Evolutionary conservation across 2,329 filamentous ascomycete genomes (phyloP).

Genomic region (Zalaria obscura): DNA sequence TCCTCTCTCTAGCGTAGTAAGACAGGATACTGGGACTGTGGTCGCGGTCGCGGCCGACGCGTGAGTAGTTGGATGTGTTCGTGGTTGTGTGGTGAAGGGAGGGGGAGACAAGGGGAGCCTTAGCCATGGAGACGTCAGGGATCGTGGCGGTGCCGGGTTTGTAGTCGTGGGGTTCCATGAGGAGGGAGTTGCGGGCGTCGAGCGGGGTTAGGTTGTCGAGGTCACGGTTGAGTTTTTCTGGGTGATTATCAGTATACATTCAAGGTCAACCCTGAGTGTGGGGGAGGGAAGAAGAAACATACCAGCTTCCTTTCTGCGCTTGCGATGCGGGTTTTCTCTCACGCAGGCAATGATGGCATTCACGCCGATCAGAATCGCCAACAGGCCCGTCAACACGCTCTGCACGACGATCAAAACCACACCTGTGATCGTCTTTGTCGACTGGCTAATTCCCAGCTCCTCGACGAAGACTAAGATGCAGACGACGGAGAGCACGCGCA

Average conservation of each 20-base stretch:
- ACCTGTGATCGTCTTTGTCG: constrained; percentile 86
- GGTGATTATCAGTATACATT: neutral
- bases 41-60: constrained; percentile 10
- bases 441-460: constrained; percentile 76
- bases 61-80: constrained; percentile 13
- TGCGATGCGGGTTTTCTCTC: constrained; percentile 81
- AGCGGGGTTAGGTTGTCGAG: constrained; percentile 74
- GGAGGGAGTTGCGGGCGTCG: constrained; percentile 73
- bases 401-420: constrained; percentile 91
- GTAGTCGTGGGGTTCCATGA: constrained; percentile 47
- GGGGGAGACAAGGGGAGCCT: constrained; percentile 15
- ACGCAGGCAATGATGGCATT: constrained; percentile 74
- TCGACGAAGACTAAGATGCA: constrained; percentile 92
- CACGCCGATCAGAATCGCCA: constrained; percentile 77
- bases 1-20: constrained; percentile 2
- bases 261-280: too few species aligned
- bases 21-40: constrained; percentile 7
- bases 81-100: constrained; percentile 12
- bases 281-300: constrained; percentile 30
- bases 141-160: constrained; percentile 14
- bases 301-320: constrained; percentile 80
- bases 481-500: constrained; percentile 74
- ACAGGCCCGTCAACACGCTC: constrained; percentile 62
- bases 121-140: constrained; percentile 11
- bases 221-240: constrained; percentile 65